Evolutionary conservation across 208 protist species (phyloP), one percentile per base, ranked within the genome.

Genomic region (Wallacemonas collosoma): DNA sequence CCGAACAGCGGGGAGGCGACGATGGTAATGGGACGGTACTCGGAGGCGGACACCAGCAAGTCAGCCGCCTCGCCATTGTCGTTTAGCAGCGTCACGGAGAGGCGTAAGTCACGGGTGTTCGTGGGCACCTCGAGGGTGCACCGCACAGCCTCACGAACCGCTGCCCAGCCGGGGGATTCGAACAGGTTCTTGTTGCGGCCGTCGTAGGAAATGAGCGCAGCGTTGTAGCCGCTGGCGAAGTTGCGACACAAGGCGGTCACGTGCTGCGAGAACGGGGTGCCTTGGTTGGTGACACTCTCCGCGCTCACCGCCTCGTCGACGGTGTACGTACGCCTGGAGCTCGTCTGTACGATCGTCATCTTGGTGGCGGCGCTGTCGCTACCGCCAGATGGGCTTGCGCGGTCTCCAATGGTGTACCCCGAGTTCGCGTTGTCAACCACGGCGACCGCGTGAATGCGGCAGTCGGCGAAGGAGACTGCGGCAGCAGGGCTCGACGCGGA

Each of bases 1-100:
- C 82, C 82, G 26, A 87, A 84, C 4, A 84, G 36, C 17, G 82
- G 82, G 3, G 77, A 87, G 2, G 53, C 57, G 12, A 70, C 44
- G 2, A 87, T 66, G 58, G 64, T 60, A 58, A 87, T 44, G 36
- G 69, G 71, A 51, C 48, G 39, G 45, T 62, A 68, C 26, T 66
- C 54, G 8, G 70, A 67, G 2, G 35, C 71, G 0, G 48, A 53
- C n/a, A 54, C 50, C 17, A 87, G 62, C 62, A 87, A 41, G 65
- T 87, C 82, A 38, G 72, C 44, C 67, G 63, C 72, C 54, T 75
- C 69, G 3, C 57, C 71, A n/a, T 39, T 63, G 44, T 14, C 15
- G 6, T 51, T 62, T 2, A 85, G 39, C 1, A 84, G 65, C 26
- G 68, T 75, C 12, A 79, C 63, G 54, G 75, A 76, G 11, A 81